These are phyloP conservation scores for Tricholoma hemisulphureum DNA, from an alignment of 768 basidiomycete species.

Conservation along the genomic window DNA sequence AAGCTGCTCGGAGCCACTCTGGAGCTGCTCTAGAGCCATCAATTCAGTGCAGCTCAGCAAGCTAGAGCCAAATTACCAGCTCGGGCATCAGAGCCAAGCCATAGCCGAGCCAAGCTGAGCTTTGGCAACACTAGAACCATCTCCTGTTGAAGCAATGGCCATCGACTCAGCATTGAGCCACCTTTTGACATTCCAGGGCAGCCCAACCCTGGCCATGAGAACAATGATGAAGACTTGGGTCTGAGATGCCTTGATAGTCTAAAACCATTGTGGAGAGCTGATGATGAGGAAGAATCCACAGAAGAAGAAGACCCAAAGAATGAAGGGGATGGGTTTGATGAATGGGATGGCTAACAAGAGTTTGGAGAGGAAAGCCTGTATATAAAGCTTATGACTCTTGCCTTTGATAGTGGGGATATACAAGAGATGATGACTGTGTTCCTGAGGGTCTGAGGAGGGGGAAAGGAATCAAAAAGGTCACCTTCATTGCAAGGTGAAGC, in stretches of 20 bases:
- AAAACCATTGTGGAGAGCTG: background rate
- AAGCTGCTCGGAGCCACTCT: too few relatives aligned
- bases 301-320: background rate
- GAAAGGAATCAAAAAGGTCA: background rate
- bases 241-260: too few relatives aligned
- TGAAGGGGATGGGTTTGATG: background rate
- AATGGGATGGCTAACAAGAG: background rate
- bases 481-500: background rate
- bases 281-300: background rate
- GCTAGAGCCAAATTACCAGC: too few relatives aligned
- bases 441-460: background rate
- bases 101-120: too few relatives aligned
- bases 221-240: too few relatives aligned
- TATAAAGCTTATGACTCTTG: background rate
- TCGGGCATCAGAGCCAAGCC: too few relatives aligned
- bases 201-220: background rate
- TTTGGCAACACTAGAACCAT: too few relatives aligned
- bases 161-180: too few relatives aligned
- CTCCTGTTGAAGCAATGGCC: background rate
- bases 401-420: slow-evolving; percentile 5
- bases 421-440: slow-evolving; percentile 5
- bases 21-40: too few relatives aligned
- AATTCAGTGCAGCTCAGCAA: too few relatives aligned
- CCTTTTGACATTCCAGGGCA: background rate
- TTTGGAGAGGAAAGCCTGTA: background rate